Evolutionary conservation across 2,329 filamentous ascomycete species (phyloP).

Genomic region (Fusarium algeriense): DNA sequence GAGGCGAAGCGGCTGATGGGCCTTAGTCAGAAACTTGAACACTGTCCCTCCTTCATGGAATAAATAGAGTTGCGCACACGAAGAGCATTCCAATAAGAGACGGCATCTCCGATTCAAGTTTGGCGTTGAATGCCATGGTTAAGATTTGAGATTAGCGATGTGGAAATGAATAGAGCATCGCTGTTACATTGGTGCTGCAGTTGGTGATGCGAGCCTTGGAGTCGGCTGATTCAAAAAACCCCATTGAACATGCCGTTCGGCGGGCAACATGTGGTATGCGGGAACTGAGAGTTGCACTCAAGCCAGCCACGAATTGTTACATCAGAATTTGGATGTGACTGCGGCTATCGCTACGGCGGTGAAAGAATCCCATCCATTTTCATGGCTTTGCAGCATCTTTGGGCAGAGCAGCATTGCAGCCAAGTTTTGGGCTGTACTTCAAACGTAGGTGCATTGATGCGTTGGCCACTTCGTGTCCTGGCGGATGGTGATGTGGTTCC

Average conservation of each 20-base stretch:
- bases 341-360: slow-evolving; percentile 32
- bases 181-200: slow-evolving; percentile 8
- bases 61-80: slow-evolving; percentile 29
- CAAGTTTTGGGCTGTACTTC: slow-evolving; percentile 32
- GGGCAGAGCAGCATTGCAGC: slow-evolving; percentile 38
- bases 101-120: slow-evolving; percentile 33
- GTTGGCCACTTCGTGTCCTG: slow-evolving; percentile 40
- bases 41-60: not conserved
- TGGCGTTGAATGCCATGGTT: slow-evolving; percentile 28
- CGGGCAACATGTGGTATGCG: not conserved
- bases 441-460: slow-evolving; percentile 38
- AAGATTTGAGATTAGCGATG: slow-evolving; percentile 26
- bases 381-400: slow-evolving; percentile 40
- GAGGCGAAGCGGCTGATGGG: slow-evolving; percentile 32
- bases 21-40: slow-evolving; percentile 15
- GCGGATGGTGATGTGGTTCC: slow-evolving; percentile 35
- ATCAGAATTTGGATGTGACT: slow-evolving; percentile 26
- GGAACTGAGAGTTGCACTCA: slow-evolving; percentile 8
- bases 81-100: slow-evolving; percentile 33
- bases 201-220: not conserved
- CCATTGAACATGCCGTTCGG: not conserved
- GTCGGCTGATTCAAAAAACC: slow-evolving; percentile 10
- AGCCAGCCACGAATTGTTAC: slow-evolving; percentile 27
- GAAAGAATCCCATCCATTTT: slow-evolving; percentile 25
- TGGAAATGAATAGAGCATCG: slow-evolving; percentile 24